These are phyloP conservation scores for Pyrenochaeta sp. DNA, from an alignment of 2,329 filamentous ascomycete species.

Conservation along the genomic window DNA sequence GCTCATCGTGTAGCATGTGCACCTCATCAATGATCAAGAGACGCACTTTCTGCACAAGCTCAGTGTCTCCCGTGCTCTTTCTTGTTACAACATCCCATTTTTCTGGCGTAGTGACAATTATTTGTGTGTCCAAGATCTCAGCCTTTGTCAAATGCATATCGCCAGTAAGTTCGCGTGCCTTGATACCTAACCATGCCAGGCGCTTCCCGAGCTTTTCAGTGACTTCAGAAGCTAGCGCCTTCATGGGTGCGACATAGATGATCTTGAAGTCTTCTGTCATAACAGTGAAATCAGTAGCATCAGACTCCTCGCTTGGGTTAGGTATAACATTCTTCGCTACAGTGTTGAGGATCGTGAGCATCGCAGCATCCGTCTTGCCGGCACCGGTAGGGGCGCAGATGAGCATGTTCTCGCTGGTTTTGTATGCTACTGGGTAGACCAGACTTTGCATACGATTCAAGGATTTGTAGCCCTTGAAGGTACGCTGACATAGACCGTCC, in stretches of 20 bases:
- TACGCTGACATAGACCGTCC: constrained; percentile 88
- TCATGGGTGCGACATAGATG: constrained; percentile 99
- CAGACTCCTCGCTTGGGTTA: constrained; percentile 76
- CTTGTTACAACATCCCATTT: constrained; percentile 99
- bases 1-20: constrained; percentile 98
- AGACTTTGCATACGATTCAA: constrained; percentile 98
- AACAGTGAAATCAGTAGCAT: constrained; percentile 82
- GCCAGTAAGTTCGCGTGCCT: constrained; percentile 92
- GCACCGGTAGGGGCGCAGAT: constrained; percentile 98
- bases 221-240: constrained; percentile 94
- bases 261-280: constrained; percentile 92
- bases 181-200: constrained; percentile 90
- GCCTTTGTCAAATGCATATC: constrained; percentile 99
- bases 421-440: constrained; percentile 94
- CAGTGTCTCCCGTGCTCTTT: constrained; percentile 96
- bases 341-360: constrained; percentile 93
- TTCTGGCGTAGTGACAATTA: constrained; percentile 97
- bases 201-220: constrained; percentile 93
- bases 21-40: constrained; percentile 98
- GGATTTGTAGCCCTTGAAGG: constrained; percentile 91
- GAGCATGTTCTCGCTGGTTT: constrained; percentile 97
- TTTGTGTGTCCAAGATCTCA: constrained; percentile 94
- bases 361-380: constrained; percentile 97
- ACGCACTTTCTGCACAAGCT: constrained; percentile 95
- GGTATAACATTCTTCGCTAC: constrained; percentile 86